Evolutionary conservation across 1,139 yeast genomes (phyloP).

Genomic region (Geotrichum reessii): DNA sequence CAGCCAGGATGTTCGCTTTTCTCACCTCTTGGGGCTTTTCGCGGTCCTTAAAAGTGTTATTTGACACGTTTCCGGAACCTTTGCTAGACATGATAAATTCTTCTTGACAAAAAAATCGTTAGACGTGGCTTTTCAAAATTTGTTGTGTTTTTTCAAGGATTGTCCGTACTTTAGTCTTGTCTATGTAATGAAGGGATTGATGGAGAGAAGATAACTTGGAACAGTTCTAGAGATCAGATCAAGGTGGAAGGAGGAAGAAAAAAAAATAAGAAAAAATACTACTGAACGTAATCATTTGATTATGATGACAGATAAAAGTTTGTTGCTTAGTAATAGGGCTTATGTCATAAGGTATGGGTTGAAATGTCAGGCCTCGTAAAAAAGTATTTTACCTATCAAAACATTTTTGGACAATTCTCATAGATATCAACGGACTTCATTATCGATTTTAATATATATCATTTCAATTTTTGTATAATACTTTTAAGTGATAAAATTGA

Average conservation of each 20-base stretch:
- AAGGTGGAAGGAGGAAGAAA: background rate
- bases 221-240: background rate
- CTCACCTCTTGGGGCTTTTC: constrained; percentile 98
- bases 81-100: constrained; percentile 7
- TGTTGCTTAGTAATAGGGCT: background rate
- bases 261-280: background rate
- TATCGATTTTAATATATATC: too few species aligned
- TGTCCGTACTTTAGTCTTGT: background rate
- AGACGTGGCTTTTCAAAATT: background rate
- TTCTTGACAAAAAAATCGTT: background rate
- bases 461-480: too few species aligned
- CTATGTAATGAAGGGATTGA: background rate
- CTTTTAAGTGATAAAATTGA: too few species aligned
- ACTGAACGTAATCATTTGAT: background rate
- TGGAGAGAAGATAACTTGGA: background rate
- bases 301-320: background rate
- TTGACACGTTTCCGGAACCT: constrained; percentile 46
- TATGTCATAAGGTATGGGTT: background rate
- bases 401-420: background rate
- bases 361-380: background rate
- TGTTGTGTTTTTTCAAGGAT: background rate
- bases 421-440: background rate
- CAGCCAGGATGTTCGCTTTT: constrained; percentile 86
- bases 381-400: too few species aligned
- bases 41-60: constrained; percentile 85